Base-by-base conservation (phyloP, 345 rosid genomes). In the Camelina hispida region DNA sequence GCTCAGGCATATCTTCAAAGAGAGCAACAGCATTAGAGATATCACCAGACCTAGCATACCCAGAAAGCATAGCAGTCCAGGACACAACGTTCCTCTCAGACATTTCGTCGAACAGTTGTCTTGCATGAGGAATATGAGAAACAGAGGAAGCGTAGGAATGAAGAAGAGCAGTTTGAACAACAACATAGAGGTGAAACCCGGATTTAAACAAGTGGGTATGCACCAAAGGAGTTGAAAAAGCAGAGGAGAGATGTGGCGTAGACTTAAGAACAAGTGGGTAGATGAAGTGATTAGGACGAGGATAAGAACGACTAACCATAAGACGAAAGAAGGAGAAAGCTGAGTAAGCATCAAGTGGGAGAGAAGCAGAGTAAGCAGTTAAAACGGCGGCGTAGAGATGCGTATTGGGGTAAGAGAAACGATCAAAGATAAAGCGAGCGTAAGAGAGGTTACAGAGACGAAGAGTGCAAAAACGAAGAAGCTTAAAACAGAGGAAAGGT, bases 11-110 rank as follows among this genome's bases (percentile, higher is more conserved):
- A 28, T 82, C 77, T 14, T 86, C 83, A 44, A 90, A 93, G 18
- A 90, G 88, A n/a, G 72, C 44, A 52, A 87, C 28, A 4, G 93
- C 93, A 60, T 81, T 79, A 2, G 43, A 61, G 20, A 90, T 66
- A 75, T 83, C 85, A 64, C 94, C 98, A 10, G 80, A 66, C 67
- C 87, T 86, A 10, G 88, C 70, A 78, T 83, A 88, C 68, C 90
- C 95, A 66, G 88, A 85, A 59, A 92, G 76, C 91, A 92, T 82
- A 53, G 93, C 92, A 55, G 97, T 92, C 93, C 98, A 93, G 2
- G 96, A 87, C 9, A 93, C 94, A 37, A 86, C 85, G 50, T 32
- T 88, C 63, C 79, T 85, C 9, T 83, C 89, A 72, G 82, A 67
- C 91, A 93, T 93, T 87, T 88, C 93, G 50, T 93, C 93, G 72